Evolutionary conservation across 2,329 filamentous ascomycete species (phyloP), one percentile per base, ranked within the genome.

Genomic region (Monilinia polystroma): DNA sequence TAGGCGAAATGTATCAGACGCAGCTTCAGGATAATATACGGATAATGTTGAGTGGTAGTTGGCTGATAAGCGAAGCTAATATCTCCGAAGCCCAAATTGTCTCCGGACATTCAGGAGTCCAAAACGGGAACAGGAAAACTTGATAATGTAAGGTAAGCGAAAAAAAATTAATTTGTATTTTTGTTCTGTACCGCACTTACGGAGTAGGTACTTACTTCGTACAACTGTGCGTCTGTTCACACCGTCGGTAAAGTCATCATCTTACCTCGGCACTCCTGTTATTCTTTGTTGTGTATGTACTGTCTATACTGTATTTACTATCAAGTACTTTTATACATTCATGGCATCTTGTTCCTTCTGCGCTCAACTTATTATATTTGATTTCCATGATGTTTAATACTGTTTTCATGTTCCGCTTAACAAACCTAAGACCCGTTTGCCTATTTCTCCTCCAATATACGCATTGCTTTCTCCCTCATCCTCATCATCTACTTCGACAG

Each of bases 401-500:
- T n/a, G 4, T 57, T 49, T 60, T 69, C 70, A 71, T 63, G 56
- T 66, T 38, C 70, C 73, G 56, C 72, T 73, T 52, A 77, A 57
- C 57, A 75, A 66, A 64, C 73, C 71, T 12, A 79, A 69, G 4
- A 79, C 71, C 49, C 70, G 75, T 69, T 74, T 73, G 32, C 74
- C 72, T 59, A 66, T 70, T 38, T 72, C 80, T 78, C 23, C 87
- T 84, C 72, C 86, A 1, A 89, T 74, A 74, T 87, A 89, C 53
- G 87, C 76, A 70, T 84, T 85, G 35, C 86, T 87, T 26, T 84
- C 78, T 14, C 80, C 80, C 20, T 82, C 81, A 1, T 83, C 81
- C 20, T 86, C 84, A 68, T 86, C 81, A 62, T 88, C 82, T 75
- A 94, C 81, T 73, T 96, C 91, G 2, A 96, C 81, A 41, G 91